These are phyloP conservation scores for Solanum aculeatissimum DNA, from an alignment of 305 asterid genomes.

Conservation along the genomic window DNA sequence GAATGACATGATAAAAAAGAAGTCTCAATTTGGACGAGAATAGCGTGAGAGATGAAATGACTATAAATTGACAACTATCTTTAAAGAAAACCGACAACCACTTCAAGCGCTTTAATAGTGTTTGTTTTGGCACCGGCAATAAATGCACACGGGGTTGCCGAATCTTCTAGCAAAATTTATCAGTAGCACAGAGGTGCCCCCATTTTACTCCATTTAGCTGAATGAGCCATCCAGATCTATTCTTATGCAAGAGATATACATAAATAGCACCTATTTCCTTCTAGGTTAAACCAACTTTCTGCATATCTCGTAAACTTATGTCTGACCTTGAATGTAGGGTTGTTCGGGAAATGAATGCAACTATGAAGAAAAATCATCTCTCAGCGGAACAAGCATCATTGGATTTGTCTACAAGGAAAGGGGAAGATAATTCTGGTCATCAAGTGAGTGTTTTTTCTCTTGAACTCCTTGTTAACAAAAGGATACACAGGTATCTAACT, in stretches of 20 bases:
- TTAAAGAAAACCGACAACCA: not conserved
- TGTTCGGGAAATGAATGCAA: slow-evolving; percentile 65
- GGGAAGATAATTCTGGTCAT: slow-evolving; percentile 42
- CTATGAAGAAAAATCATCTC: slow-evolving; percentile 40
- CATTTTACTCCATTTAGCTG: not conserved
- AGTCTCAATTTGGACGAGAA: not conserved
- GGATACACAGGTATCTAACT: not conserved
- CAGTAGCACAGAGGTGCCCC: not conserved
- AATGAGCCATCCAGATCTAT: not conserved
- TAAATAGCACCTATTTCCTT: not conserved
- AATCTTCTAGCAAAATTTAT: not conserved
- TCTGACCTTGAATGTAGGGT: slow-evolving; percentile 34
- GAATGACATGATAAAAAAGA: not conserved
- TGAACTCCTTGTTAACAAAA: not conserved
- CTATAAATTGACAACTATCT: not conserved
- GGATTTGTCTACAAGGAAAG: slow-evolving; percentile 47
- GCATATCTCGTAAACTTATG: not conserved
- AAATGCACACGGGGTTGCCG: not conserved
- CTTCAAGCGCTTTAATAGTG: not conserved
- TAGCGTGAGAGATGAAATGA: not conserved
- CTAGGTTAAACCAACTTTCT: not conserved
- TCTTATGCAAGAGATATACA: not conserved
- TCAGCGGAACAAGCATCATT: slow-evolving; percentile 40
- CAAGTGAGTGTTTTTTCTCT: slow-evolving; percentile 49
- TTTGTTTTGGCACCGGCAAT: not conserved